Conservation (phyloP, 805 yeast genomes). For the Candida sphagnicola region DNA sequence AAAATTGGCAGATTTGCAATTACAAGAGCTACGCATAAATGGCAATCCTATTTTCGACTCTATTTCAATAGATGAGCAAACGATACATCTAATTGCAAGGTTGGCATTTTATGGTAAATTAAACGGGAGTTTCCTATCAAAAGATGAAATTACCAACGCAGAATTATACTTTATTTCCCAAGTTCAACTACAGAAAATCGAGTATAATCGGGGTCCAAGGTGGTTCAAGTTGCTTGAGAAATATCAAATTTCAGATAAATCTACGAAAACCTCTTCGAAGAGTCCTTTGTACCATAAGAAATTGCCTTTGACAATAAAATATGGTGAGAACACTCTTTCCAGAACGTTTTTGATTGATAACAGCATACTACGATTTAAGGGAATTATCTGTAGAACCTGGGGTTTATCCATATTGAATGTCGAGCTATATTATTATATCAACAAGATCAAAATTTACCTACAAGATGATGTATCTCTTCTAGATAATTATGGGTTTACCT, state of each 20-base stretch:
- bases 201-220: conserved; percentile 17
- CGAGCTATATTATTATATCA: conserved; percentile 20
- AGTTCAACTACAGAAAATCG: conserved; percentile 29
- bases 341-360: conserved; percentile 20
- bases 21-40: conserved; percentile 46
- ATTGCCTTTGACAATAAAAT: conserved; percentile 8
- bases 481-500: conserved; percentile 15
- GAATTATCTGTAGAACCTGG: conserved; percentile 19
- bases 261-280: neutral
- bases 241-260: conserved; percentile 23
- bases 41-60: conserved; percentile 47
- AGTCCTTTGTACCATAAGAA: conserved; percentile 6
- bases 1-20: conserved; percentile 19
- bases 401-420: conserved; percentile 19
- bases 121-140: conserved; percentile 54
- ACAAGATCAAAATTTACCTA: conserved; percentile 17
- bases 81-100: conserved; percentile 45
- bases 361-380: conserved; percentile 32
- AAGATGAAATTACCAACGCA: conserved; percentile 53
- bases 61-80: conserved; percentile 24
- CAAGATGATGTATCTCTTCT: conserved; percentile 26
- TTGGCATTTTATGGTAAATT: conserved; percentile 32
- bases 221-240: conserved; percentile 42
- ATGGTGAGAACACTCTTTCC: conserved; percentile 5
- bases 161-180: conserved; percentile 64